Base-by-base conservation (phyloP, 805 yeast species). In the Pichia manshurica region DNA sequence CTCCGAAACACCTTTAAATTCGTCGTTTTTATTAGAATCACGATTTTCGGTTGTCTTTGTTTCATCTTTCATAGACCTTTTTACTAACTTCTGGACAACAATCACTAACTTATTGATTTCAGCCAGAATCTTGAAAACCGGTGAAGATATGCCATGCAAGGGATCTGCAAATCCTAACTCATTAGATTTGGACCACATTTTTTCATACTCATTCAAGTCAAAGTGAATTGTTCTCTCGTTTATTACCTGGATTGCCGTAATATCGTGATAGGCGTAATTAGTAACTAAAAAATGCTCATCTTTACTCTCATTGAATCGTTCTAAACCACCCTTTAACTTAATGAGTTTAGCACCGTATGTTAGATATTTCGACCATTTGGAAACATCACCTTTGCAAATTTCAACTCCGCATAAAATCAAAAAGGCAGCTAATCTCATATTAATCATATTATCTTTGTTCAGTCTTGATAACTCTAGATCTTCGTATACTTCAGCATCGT, bases 261-360 rank as follows among this genome's bases (percentile, higher is more conserved):
- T 74, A 60, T 86, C 95, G 61, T 86, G 93, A 60, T 86, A 87
- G 1, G 88, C 87, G 65, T 83, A 87, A 63, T 82, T 85, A 8
- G 87, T 78, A 19, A 84, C 77, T 44, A 86, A 68, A 84, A 90
- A 86, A 52, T 82, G 79, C 53, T 81, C 78, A 53, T 79, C 82
- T 52, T 77, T 77, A 57, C 75, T 73, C 28, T 67, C 69, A 54
- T 73, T 74, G 62, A 80, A 72, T 36, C 63, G 65, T 38, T 64
- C 60, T 17, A 83, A 63, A 0, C 91, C 91, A 13, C 90, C 91
- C 51, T 79, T 73, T 45, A 70, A 62, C 47, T 71, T 68, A 34
- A 87, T 75, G 23, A 86, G 66, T 48, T 75, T 75, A 39, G 87
- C 81, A 2, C 89, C 88, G 73, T 79, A 74, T 37, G 73, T 72